Base-by-base conservation (phyloP, 1,139 yeast species). In the Pichia terricola region DNA sequence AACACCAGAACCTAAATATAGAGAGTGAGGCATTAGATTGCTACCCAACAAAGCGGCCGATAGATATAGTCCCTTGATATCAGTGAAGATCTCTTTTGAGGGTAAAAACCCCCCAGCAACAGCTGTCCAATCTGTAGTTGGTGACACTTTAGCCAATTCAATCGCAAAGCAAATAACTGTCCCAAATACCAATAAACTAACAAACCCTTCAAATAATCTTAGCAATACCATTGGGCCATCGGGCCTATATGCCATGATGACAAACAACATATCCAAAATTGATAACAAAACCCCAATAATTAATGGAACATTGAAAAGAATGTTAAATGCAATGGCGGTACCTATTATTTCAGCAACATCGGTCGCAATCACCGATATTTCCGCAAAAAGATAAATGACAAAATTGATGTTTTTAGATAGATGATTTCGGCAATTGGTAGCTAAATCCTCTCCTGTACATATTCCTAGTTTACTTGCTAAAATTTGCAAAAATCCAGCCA, bases 11-110 rank as follows among this genome's bases (percentile, higher is more conserved):
- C 98, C 98, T 45, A 91, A 68, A 59, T 85, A 91, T 39, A 91
- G 68, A 1, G 95, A 83, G 62, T 91, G 98, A 3, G 98, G 98
- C 98, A 91, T 91, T 31, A 91, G 95, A 1, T 97, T 94, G 30
- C 97, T 96, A 26, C 98, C 98, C 44, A 91, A 69, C 44, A 91
- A 84, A 26, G 96, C 97, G 53, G 94, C 79, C 42, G 95, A 79
- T 37, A 87, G 68, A 59, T 85, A 91, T 38, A 89, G 68, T 0
- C 96, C 97, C 35, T 85, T 81, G 47, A 81, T 78, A 45, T 86
- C 85, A 16, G 53, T 43, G 35, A 87, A 72, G 22, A 87, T 78
- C 42, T 78, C 75, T 33, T 66, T 70, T 30, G 85, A 81, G 2
- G 98, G 98, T 35, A 91, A 62, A 55, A 82, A 87, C 0, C 98